phyloP scores from a whole-genome alignment of 345 rosid genomes.

The Psidium guajava region DNA sequence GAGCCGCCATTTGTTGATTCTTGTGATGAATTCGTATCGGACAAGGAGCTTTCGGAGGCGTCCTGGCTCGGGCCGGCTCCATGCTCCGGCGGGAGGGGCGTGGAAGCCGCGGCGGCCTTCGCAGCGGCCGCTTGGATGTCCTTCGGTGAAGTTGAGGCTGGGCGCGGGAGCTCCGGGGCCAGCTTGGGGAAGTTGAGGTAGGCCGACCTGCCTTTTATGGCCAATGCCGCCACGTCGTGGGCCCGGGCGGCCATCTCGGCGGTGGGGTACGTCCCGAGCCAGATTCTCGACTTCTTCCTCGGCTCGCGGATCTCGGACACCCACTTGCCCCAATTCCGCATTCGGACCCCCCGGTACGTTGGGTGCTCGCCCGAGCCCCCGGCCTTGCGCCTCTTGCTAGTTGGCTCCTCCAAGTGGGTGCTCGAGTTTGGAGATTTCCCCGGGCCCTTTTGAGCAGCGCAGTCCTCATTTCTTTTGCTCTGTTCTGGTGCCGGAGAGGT shows the following conservation, averaged over 20 bases:
- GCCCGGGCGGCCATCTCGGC: slow-evolving; percentile 97
- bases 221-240: slow-evolving; percentile 75
- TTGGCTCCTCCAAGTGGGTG: neutral
- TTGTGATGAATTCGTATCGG: slow-evolving; percentile 8
- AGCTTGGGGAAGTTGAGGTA: slow-evolving; percentile 70
- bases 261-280: slow-evolving; percentile 77
- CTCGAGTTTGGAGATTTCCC: neutral
- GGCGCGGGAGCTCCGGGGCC: slow-evolving; percentile 50
- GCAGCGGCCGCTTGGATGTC: slow-evolving; percentile 86
- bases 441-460: neutral
- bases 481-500: neutral
- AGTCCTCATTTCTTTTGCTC: neutral
- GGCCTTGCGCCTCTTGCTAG: neutral
- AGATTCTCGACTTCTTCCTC: slow-evolving; percentile 82
- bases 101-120: slow-evolving; percentile 42
- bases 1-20: slow-evolving; percentile 25
- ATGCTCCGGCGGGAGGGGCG: slow-evolving; percentile 49
- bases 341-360: slow-evolving; percentile 64
- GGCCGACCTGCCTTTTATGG: slow-evolving; percentile 65
- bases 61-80: slow-evolving; percentile 28
- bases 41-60: slow-evolving; percentile 2
- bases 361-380: slow-evolving; percentile 22
- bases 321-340: slow-evolving; percentile 96
- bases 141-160: slow-evolving; percentile 45
- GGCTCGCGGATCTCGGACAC: slow-evolving; percentile 90